A percentile compares a stretch with the other conserved stretches of the same genome.
These are phyloP conservation scores for Brassica incana DNA, from an alignment of 345 rosid species.

Conservation along the genomic window DNA sequence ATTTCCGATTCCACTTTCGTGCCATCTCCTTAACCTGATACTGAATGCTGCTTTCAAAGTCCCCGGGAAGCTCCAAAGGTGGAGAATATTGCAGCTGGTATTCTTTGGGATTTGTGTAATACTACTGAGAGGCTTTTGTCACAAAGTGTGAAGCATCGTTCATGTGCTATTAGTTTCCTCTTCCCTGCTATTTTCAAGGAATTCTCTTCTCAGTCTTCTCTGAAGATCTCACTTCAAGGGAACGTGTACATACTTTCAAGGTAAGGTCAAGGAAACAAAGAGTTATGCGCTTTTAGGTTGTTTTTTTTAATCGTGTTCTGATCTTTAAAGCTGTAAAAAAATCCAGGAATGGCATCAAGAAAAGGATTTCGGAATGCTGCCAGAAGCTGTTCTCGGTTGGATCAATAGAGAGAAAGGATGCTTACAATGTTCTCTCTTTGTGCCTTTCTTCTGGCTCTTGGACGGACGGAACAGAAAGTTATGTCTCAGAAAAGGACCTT, in stretches of 20 bases:
- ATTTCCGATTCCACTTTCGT: too few species aligned
- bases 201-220: too few species aligned
- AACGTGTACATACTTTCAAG: slow-evolving; percentile 47
- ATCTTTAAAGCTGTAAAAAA: slow-evolving; percentile 3
- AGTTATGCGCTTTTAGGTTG: background rate
- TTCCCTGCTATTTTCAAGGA: too few species aligned
- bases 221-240: slow-evolving; percentile 49
- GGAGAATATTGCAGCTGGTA: too few species aligned
- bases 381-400: slow-evolving; percentile 69
- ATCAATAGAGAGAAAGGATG: slow-evolving; percentile 81
- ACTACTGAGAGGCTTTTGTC: background rate
- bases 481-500: slow-evolving; percentile 34
- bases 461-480: slow-evolving; percentile 42
- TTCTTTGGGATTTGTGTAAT: too few species aligned
- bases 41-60: too few species aligned
- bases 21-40: too few species aligned
- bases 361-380: slow-evolving; percentile 79
- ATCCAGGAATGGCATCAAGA: slow-evolving; percentile 60
- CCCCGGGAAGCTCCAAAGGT: too few species aligned
- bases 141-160: too few species aligned
- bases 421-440: slow-evolving; percentile 63
- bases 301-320: background rate
- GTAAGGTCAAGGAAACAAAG: slow-evolving; percentile 40
- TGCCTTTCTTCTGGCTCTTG: slow-evolving; percentile 47
- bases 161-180: too few species aligned